These are phyloP conservation scores for Talinum fruticosum DNA, from an alignment of 148 eudicot genomes.

Conservation along the genomic window DNA sequence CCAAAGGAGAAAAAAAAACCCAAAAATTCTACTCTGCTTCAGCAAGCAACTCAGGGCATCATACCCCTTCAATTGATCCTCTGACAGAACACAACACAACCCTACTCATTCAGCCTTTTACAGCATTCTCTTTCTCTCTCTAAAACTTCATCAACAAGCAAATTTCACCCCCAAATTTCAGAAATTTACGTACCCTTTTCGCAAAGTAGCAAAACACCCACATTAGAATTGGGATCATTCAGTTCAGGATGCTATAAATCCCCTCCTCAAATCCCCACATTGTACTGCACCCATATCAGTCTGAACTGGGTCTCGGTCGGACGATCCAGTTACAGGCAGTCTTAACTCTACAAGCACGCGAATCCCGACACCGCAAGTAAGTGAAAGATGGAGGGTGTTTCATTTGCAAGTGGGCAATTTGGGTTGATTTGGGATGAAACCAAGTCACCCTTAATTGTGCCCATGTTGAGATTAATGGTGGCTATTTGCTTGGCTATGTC, in stretches of 20 bases:
- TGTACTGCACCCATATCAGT: too few species aligned
- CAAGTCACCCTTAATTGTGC: conserved; percentile 49
- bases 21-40: conserved; percentile 12
- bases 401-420: conserved; percentile 19
- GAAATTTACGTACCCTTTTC: conserved; percentile 12
- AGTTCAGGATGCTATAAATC: conserved; percentile 5
- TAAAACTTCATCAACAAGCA: conserved; percentile 12
- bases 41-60: not conserved
- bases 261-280: not conserved
- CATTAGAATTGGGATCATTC: not conserved
- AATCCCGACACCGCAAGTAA: too few species aligned
- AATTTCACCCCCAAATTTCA: not conserved
- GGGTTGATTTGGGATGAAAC: conserved; percentile 51
- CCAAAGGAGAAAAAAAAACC: not conserved
- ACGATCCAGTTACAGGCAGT: too few species aligned
- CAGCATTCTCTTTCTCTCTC: not conserved
- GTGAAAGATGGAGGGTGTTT: conserved; percentile 20
- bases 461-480: conserved; percentile 40
- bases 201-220: conserved; percentile 11
- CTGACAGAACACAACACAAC: conserved; percentile 10
- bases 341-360: too few species aligned
- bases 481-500: conserved; percentile 54
- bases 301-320: too few species aligned
- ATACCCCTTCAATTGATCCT: not conserved
- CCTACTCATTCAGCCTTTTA: not conserved